These are phyloP conservation scores for Tricladium varicosporioides DNA, from an alignment of 2,329 filamentous ascomycete species.

Conservation along the genomic window DNA sequence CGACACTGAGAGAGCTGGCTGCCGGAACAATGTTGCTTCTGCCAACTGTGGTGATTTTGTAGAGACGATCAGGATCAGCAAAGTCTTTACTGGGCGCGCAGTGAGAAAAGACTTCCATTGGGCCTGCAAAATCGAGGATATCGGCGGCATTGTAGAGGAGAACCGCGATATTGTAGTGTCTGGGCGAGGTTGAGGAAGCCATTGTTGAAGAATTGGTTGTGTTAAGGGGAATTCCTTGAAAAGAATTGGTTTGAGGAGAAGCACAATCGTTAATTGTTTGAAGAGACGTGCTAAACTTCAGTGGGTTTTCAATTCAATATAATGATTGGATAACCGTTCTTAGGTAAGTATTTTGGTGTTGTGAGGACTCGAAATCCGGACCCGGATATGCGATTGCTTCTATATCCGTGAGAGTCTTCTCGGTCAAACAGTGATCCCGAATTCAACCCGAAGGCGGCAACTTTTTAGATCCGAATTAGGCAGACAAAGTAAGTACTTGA, in stretches of 20 bases:
- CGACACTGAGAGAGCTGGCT: background rate
- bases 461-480: too few relatives aligned
- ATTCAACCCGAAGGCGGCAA: too few relatives aligned
- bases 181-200: background rate
- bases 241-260: background rate
- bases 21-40: background rate
- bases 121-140: background rate
- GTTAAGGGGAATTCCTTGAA: too few relatives aligned
- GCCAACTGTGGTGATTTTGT: background rate
- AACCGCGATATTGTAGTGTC: background rate
- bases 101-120: background rate
- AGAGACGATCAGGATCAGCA: background rate
- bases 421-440: too few relatives aligned
- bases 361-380: too few relatives aligned
- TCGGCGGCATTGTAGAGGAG: background rate
- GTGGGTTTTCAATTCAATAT: too few relatives aligned
- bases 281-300: too few relatives aligned
- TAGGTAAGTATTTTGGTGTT: too few relatives aligned
- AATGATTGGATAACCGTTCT: too few relatives aligned
- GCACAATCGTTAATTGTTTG: background rate
- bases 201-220: background rate
- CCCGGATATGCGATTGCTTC: too few relatives aligned
- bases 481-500: too few relatives aligned
- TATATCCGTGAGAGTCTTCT: too few relatives aligned
- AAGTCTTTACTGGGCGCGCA: background rate